phyloP scores from a whole-genome alignment of 352 stramenopile genomes.

The Phytophthora capsici region DNA sequence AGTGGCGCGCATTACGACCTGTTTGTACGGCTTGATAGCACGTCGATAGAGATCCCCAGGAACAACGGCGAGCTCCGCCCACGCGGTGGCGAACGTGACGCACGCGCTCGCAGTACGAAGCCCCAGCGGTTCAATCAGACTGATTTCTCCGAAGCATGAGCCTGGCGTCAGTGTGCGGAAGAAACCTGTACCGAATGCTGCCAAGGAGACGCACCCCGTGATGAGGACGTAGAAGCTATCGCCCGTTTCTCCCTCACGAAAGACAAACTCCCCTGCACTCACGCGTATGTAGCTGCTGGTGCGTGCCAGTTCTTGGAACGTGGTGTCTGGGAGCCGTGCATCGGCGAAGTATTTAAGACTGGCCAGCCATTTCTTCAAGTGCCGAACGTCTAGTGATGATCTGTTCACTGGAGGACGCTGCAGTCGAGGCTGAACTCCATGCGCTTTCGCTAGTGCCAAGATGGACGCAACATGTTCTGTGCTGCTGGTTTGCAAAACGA shows the following conservation, averaged over 20 bases:
- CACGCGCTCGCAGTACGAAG: constrained; percentile 67
- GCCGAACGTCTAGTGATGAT: constrained; percentile 46
- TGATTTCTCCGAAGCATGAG: constrained; percentile 77
- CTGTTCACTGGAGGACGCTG: constrained; percentile 46
- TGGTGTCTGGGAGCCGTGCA: constrained; percentile 52
- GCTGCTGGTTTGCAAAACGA: constrained; percentile 48
- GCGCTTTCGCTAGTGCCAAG: constrained; percentile 39
- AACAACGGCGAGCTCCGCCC: constrained; percentile 62
- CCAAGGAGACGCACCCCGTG: constrained; percentile 64
- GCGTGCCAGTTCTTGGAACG: constrained; percentile 62
- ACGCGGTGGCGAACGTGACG: constrained; percentile 58
- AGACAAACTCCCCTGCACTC: constrained; percentile 63
- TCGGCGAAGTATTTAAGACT: constrained; percentile 76
- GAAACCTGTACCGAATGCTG: constrained; percentile 70
- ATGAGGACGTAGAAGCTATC: constrained; percentile 81
- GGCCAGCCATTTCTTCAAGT: constrained; percentile 71
- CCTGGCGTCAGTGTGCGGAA: constrained; percentile 74
- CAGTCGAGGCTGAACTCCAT: constrained; percentile 46
- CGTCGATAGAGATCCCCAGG: constrained; percentile 71
- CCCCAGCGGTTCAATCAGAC: constrained; percentile 59
- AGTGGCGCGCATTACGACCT: constrained; percentile 61
- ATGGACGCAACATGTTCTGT: constrained; percentile 45
- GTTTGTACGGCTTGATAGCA: constrained; percentile 76
- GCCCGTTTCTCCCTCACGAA: constrained; percentile 71
- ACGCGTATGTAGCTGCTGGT: constrained; percentile 52